These are phyloP conservation scores for Penicillium bovifimosum DNA, from an alignment of 495 filamentous ascomycete genomes.

Conservation along the genomic window DNA sequence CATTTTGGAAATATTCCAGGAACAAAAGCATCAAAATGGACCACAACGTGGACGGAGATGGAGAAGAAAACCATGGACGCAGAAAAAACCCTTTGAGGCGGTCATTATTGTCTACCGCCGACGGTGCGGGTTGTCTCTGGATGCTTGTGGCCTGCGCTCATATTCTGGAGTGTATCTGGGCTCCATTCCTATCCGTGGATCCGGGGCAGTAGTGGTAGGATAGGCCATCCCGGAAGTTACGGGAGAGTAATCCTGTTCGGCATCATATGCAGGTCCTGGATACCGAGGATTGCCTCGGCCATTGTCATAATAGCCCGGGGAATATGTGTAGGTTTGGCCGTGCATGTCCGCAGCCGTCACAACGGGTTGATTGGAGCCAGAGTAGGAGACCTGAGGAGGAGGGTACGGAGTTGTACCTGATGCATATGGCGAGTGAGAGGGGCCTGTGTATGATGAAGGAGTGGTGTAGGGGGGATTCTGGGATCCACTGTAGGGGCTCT, in stretches of 20 bases:
- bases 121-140: conserved; percentile 39
- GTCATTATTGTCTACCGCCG: conserved; percentile 30
- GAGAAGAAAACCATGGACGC: conserved; percentile 8
- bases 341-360: conserved; percentile 38
- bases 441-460: conserved; percentile 28
- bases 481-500: conserved; percentile 32
- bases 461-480: conserved; percentile 34
- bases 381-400: conserved; percentile 35
- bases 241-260: conserved; percentile 41
- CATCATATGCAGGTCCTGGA: conserved; percentile 43
- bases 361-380: conserved; percentile 33
- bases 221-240: conserved; percentile 42
- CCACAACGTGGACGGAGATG: conserved; percentile 12
- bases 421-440: conserved; percentile 36
- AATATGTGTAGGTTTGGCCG: conserved; percentile 38
- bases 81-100: conserved; percentile 9
- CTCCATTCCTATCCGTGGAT: conserved; percentile 46
- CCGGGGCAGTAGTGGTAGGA: conserved; percentile 41
- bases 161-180: conserved; percentile 46
- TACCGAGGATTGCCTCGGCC: conserved; percentile 44
- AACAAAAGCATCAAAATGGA: conserved; percentile 17
- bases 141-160: conserved; percentile 41
- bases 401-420: conserved; percentile 33
- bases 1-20: conserved; percentile 15
- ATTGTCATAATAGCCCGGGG: conserved; percentile 38